Evolutionary conservation across 192 early-diverging fungal species (phyloP).

Genomic region (Backusella tuberculispora): DNA sequence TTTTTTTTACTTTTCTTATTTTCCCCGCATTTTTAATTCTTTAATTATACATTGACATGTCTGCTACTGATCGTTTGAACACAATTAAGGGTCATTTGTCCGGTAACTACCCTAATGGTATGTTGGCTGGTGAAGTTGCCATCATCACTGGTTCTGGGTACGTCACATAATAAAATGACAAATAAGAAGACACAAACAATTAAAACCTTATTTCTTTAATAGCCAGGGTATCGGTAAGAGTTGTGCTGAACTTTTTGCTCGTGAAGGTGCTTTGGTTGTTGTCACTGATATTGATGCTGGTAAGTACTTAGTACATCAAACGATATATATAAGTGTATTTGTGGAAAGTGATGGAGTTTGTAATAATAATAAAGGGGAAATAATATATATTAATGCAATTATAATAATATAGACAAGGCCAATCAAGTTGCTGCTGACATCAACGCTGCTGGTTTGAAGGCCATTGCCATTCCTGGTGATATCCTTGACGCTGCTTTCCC

Average conservation of each 20-base stretch:
- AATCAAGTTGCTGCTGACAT: constrained; percentile 89
- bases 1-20: neutral
- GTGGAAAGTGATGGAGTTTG: no score
- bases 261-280: constrained; percentile 87
- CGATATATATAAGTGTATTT: no score
- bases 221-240: constrained; percentile 86
- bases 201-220: constrained; percentile 17
- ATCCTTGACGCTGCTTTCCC: constrained; percentile 60
- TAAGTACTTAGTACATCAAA: constrained; percentile 12
- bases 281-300: constrained; percentile 89
- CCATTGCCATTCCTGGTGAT: constrained; percentile 77
- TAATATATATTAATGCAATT: no score
- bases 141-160: constrained; percentile 71
- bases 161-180: constrained; percentile 22
- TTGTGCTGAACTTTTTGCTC: constrained; percentile 86
- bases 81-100: constrained; percentile 47
- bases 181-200: neutral
- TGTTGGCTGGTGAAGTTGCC: constrained; percentile 62
- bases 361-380: no score
- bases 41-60: constrained; percentile 25
- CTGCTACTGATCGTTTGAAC: constrained; percentile 44
- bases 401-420: constrained; percentile 50
- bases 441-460: constrained; percentile 76
- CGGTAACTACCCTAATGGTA: constrained; percentile 51
- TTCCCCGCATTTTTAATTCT: neutral